Evolutionary conservation across 2,329 filamentous ascomycete species (phyloP).

Genomic region (Helicocarpus griseus): DNA sequence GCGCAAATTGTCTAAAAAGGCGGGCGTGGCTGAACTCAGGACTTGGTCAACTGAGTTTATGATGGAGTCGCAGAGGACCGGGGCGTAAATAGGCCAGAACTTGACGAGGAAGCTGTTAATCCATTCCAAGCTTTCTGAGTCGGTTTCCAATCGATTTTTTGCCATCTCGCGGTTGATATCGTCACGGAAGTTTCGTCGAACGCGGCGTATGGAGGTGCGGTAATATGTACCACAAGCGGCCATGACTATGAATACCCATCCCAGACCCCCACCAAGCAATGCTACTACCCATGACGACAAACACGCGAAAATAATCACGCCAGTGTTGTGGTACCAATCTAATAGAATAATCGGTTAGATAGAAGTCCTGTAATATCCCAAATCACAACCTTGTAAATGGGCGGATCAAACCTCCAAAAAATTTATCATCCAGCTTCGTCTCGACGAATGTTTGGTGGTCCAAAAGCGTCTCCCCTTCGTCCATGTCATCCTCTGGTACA

Average conservation of each 20-base stretch:
- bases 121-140: conserved; percentile 91
- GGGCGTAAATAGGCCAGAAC: conserved; percentile 98
- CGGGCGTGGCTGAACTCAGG: conserved; percentile 79
- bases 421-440: conserved; percentile 71
- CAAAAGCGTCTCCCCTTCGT: conserved; percentile 56
- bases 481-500: conserved; percentile 41
- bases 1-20: conserved; percentile 86
- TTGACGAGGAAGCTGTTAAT: conserved; percentile 98
- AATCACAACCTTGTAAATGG: not conserved
- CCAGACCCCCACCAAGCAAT: conserved; percentile 78
- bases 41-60: conserved; percentile 94
- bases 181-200: conserved; percentile 91
- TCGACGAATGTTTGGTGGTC: conserved; percentile 88
- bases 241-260: conserved; percentile 91
- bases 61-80: conserved; percentile 82
- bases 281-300: conserved; percentile 84
- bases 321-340: conserved; percentile 99
- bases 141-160: conserved; percentile 77
- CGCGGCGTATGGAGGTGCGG: conserved; percentile 83
- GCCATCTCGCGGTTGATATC: conserved; percentile 84
- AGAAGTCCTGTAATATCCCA: not conserved
- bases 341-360: conserved; percentile 8
- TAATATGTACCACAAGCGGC: conserved; percentile 90
- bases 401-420: conserved; percentile 63
- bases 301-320: conserved; percentile 87